Conservation (phyloP, 257 asterid genomes). For the Nemophila menziesii region DNA sequence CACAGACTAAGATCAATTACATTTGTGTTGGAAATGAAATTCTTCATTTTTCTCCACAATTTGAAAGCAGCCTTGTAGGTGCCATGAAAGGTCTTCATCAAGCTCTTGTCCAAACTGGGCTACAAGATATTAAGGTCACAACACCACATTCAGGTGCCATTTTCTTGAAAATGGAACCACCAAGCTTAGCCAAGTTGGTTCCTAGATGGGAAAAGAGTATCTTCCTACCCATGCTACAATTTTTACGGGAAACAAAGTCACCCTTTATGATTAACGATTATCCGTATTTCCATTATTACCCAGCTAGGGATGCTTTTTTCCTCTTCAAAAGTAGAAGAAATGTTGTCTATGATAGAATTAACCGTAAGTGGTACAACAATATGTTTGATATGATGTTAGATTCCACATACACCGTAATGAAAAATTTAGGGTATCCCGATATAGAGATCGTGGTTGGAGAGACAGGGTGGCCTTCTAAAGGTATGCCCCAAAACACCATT, state of each 20-base stretch:
- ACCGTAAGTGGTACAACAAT: conserved; percentile 40
- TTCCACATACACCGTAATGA: conserved; percentile 55
- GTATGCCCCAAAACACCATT: conserved; percentile 45
- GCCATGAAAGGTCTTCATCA: conserved; percentile 54
- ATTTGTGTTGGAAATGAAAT: conserved; percentile 77
- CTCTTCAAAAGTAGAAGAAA: conserved; percentile 31
- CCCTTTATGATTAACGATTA: conserved; percentile 93
- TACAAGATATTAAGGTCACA: conserved; percentile 40
- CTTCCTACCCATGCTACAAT: conserved; percentile 53
- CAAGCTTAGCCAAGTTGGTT: conserved; percentile 53
- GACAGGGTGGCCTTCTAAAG: conserved; percentile 82
- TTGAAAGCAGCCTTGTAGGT: conserved; percentile 52
- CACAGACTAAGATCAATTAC: conserved; percentile 48
- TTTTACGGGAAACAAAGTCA: conserved; percentile 43
- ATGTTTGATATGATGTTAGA: conserved; percentile 75
- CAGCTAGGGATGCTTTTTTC: conserved; percentile 31
- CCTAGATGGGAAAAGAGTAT: conserved; percentile 73
- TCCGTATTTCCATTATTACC: conserved; percentile 67
- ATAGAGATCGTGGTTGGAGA: conserved; percentile 71
- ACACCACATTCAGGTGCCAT: conserved; percentile 77
- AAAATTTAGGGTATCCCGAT: conserved; percentile 51
- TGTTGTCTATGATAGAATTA: conserved; percentile 17
- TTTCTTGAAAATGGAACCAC: conserved; percentile 50
- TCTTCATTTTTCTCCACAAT: conserved; percentile 92
- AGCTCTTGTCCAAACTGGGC: conserved; percentile 32